A percentile compares a stretch with the other conserved stretches of the same genome.
These are phyloP conservation scores for Teunomyces pallodes DNA, from an alignment of 805 yeast species.

Conservation along the genomic window DNA sequence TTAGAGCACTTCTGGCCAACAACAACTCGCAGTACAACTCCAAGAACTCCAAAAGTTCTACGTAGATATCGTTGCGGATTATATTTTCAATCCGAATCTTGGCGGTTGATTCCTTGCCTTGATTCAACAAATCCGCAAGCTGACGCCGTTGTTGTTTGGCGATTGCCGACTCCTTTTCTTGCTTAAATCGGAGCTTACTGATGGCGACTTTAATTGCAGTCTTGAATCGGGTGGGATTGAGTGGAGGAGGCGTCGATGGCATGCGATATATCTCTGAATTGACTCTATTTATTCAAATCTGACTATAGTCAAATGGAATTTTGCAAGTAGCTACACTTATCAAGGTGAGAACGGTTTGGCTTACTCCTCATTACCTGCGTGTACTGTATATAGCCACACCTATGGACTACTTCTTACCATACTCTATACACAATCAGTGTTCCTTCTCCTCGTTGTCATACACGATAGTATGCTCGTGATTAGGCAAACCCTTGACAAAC, in stretches of 20 bases:
- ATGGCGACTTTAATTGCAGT: slow-evolving; percentile 63
- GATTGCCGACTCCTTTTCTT: slow-evolving; percentile 70
- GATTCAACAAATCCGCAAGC: slow-evolving; percentile 65
- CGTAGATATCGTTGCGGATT: slow-evolving; percentile 75
- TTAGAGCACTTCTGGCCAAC: slow-evolving; percentile 66
- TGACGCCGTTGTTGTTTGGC: slow-evolving; percentile 71
- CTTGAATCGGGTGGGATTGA: slow-evolving; percentile 35
- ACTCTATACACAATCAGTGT: not conserved
- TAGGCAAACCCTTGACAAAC: slow-evolving; percentile 34
- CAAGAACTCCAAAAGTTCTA: slow-evolving; percentile 73
- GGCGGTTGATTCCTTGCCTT: slow-evolving; percentile 80
- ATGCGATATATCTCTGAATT: not conserved
- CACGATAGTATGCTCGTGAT: slow-evolving; percentile 41
- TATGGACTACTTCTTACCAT: not conserved
- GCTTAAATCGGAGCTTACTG: slow-evolving; percentile 65
- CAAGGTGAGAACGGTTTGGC: too few species aligned
- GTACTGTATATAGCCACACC: not conserved
- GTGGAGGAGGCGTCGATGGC: slow-evolving; percentile 14
- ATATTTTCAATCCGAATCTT: slow-evolving; percentile 79
- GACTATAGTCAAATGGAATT: too few species aligned
- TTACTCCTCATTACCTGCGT: too few species aligned
- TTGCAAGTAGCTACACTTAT: too few species aligned
- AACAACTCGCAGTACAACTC: slow-evolving; percentile 82
- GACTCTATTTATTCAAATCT: too few species aligned
- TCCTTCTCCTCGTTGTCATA: slow-evolving; percentile 7